Percentiles rank a stretch among this genome's conserved stretches.
These are phyloP conservation scores for Nitzschia sp. DNA, from an alignment of 108 stramenopile genomes.

Conservation along the genomic window DNA sequence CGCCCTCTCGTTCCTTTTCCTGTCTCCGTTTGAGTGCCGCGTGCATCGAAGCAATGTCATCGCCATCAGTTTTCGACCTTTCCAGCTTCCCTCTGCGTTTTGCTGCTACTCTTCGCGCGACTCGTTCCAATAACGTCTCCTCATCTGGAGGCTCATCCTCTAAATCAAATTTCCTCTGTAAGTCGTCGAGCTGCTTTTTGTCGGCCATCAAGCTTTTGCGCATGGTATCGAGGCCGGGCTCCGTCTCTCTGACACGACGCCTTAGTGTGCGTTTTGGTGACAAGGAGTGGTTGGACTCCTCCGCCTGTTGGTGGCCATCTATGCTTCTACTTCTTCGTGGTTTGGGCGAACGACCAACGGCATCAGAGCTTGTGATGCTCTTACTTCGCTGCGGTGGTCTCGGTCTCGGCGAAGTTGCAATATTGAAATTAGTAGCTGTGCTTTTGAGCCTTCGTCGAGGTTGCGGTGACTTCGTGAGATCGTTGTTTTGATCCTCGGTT, in stretches of 20 bases:
- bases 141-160: neutral
- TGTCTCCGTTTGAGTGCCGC: slow-evolving; percentile 1
- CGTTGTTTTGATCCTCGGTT: neutral
- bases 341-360: neutral
- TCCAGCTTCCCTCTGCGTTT: neutral
- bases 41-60: neutral
- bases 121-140: slow-evolving; percentile 10
- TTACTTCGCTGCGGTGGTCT: neutral
- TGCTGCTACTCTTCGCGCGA: slow-evolving; percentile 11
- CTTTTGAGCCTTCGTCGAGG: neutral
- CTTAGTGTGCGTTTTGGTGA: neutral
- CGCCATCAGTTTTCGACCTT: neutral
- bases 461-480: neutral
- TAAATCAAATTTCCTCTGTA: neutral
- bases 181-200: neutral
- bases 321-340: neutral
- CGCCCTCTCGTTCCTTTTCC: neutral
- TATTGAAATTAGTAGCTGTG: neutral
- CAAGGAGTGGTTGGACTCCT: neutral
- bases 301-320: too few relatives aligned
- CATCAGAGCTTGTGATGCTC: neutral
- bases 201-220: slow-evolving; percentile 6
- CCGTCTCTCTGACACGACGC: neutral
- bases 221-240: neutral
- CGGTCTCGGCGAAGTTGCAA: neutral